Evolutionary conservation across 306 rosid genomes (phyloP).

Genomic region (Herpetospermum pedunculosum): DNA sequence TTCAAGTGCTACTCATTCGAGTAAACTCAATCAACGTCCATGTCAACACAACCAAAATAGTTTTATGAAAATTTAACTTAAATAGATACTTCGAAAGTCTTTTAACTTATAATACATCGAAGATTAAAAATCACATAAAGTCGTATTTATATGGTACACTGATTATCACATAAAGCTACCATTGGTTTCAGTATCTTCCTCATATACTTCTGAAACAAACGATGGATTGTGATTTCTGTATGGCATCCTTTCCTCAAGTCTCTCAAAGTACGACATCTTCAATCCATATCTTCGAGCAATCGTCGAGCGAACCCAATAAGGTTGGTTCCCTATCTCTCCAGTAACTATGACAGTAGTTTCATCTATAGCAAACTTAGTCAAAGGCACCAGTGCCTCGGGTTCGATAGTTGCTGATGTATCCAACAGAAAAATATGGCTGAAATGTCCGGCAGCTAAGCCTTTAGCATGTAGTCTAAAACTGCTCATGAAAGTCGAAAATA

Average conservation of each 20-base stretch:
- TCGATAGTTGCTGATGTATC: slow-evolving; percentile 28
- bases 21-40: too few relatives aligned
- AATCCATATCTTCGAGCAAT: slow-evolving; percentile 20
- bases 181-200: background rate
- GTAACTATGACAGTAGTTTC: slow-evolving; percentile 22
- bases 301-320: slow-evolving; percentile 13
- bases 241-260: slow-evolving; percentile 7
- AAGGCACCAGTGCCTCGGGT: slow-evolving; percentile 21
- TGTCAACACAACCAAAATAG: background rate
- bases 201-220: background rate
- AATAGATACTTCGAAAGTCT: background rate
- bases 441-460: slow-evolving; percentile 22
- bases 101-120: background rate
- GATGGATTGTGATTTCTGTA: background rate
- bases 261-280: slow-evolving; percentile 17
- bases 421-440: slow-evolving; percentile 22
- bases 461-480: slow-evolving; percentile 17
- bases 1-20: too few relatives aligned
- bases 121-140: background rate
- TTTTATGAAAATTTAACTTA: background rate
- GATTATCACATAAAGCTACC: background rate
- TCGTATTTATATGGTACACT: background rate
- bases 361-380: slow-evolving; percentile 17
- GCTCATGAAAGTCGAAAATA: slow-evolving; percentile 28
- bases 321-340: background rate